Percentiles rank a stretch among this genome's conserved stretches.
These are phyloP conservation scores for Osmanthus fragrans DNA, from an alignment of 257 asterid genomes.

Conservation along the genomic window DNA sequence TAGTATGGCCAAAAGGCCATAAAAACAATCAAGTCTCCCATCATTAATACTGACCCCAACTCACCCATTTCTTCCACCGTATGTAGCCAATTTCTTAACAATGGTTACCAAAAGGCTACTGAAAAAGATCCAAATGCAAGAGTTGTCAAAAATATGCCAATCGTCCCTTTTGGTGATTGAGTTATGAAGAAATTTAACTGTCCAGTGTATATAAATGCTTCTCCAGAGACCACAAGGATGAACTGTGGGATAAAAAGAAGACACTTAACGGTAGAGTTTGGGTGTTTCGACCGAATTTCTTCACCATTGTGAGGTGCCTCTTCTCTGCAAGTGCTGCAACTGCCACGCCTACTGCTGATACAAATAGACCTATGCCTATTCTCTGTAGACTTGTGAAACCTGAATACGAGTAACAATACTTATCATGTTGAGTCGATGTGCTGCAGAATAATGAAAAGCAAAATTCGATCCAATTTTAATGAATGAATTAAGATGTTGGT, in stretches of 20 bases:
- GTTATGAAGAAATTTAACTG: slow-evolving; percentile 46
- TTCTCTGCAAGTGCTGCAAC: slow-evolving; percentile 38
- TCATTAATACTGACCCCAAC: slow-evolving; percentile 35
- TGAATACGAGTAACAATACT: neutral
- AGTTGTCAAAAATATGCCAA: slow-evolving; percentile 37
- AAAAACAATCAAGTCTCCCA: slow-evolving; percentile 37
- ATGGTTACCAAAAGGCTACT: slow-evolving; percentile 38
- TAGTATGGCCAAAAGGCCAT: slow-evolving; percentile 35
- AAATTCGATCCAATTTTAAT: too few species aligned
- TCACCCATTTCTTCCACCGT: slow-evolving; percentile 32
- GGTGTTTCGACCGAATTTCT: neutral
- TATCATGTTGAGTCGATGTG: too few species aligned
- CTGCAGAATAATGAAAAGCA: too few species aligned
- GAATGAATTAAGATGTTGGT: too few species aligned
- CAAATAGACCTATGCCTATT: slow-evolving; percentile 40
- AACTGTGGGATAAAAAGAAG: slow-evolving; percentile 45
- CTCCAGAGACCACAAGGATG: slow-evolving; percentile 42
- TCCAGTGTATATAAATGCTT: slow-evolving; percentile 42
- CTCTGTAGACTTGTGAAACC: slow-evolving; percentile 42
- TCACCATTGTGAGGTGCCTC: slow-evolving; percentile 31
- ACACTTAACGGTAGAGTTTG: slow-evolving; percentile 33
- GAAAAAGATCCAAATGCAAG: slow-evolving; percentile 36
- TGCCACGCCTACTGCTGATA: slow-evolving; percentile 39
- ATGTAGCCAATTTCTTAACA: slow-evolving; percentile 29
- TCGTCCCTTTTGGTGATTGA: slow-evolving; percentile 52